These are phyloP conservation scores for Umbelopsis vinacea DNA, from an alignment of 192 early-diverging fungal genomes.

Conservation along the genomic window DNA sequence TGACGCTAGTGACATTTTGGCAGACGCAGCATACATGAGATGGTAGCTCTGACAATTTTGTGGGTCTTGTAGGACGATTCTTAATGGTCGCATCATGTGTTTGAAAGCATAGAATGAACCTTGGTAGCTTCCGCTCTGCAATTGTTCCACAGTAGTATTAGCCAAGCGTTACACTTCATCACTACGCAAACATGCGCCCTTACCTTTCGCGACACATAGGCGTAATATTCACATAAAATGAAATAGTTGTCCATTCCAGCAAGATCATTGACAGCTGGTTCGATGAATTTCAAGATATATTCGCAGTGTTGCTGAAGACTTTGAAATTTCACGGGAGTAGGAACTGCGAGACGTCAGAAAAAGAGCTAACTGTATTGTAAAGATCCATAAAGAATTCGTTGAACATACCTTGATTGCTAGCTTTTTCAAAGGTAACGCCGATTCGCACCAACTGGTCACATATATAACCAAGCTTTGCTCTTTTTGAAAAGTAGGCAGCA, in stretches of 20 bases:
- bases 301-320: slow-evolving; percentile 35
- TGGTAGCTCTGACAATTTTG: slow-evolving; percentile 25
- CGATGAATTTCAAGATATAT: slow-evolving; percentile 25
- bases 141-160: not conserved
- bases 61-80: not conserved
- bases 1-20: slow-evolving; percentile 24
- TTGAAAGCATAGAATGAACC: slow-evolving; percentile 32
- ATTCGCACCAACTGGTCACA: slow-evolving; percentile 49
- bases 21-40: slow-evolving; percentile 22
- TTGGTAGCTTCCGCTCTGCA: slow-evolving; percentile 22
- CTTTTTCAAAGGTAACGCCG: slow-evolving; percentile 46
- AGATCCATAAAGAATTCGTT: not conserved
- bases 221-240: slow-evolving; percentile 45
- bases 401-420: slow-evolving; percentile 29
- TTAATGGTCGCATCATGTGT: slow-evolving; percentile 26
- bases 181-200: not conserved
- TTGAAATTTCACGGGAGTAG: slow-evolving; percentile 14
- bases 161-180: no score
- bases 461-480: slow-evolving; percentile 30
- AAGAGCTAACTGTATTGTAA: not conserved
- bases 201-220: slow-evolving; percentile 52
- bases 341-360: not conserved
- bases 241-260: slow-evolving; percentile 32
- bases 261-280: slow-evolving; percentile 23
- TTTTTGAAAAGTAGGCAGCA: slow-evolving; percentile 20